Evolutionary conservation across 306 rosid species (phyloP).

Genomic region (Prosopis cineraria): DNA sequence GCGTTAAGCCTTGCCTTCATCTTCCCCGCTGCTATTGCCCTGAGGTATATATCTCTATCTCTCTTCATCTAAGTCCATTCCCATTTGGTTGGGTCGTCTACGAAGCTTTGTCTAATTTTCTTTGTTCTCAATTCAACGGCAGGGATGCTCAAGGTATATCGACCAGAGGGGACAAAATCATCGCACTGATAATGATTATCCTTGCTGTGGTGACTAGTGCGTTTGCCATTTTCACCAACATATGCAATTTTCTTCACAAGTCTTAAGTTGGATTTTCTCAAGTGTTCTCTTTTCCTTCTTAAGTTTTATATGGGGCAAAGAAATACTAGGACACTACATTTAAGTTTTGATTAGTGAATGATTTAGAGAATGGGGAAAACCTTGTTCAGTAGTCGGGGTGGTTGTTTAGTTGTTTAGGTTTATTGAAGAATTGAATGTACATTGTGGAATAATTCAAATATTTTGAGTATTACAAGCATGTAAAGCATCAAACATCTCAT

Average conservation of each 20-base stretch:
- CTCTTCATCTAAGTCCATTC: background rate
- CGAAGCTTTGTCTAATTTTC: background rate
- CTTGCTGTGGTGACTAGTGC: slow-evolving; percentile 67
- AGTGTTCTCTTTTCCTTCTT: background rate
- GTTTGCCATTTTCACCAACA: slow-evolving; percentile 77
- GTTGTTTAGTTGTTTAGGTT: background rate
- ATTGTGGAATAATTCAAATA: slow-evolving; percentile 16
- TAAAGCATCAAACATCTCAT: slow-evolving; percentile 4
- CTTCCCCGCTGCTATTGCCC: slow-evolving; percentile 80
- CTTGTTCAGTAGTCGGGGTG: background rate
- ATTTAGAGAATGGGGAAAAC: background rate
- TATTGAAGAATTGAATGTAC: slow-evolving; percentile 9
- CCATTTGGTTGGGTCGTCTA: background rate
- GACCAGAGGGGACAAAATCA: slow-evolving; percentile 58
- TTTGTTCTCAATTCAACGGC: slow-evolving; percentile 29
- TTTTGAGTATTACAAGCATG: background rate
- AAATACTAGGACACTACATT: background rate
- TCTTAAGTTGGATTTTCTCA: slow-evolving; percentile 14
- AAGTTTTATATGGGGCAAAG: background rate
- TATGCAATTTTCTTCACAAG: slow-evolving; percentile 41
- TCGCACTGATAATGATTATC: slow-evolving; percentile 64
- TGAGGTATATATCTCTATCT: slow-evolving; percentile 60
- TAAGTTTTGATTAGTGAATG: background rate
- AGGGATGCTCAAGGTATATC: slow-evolving; percentile 85
- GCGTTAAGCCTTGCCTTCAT: slow-evolving; percentile 86